Base-by-base conservation (phyloP, 768 basidiomycete species). In the Amanita pallidorosea region DNA sequence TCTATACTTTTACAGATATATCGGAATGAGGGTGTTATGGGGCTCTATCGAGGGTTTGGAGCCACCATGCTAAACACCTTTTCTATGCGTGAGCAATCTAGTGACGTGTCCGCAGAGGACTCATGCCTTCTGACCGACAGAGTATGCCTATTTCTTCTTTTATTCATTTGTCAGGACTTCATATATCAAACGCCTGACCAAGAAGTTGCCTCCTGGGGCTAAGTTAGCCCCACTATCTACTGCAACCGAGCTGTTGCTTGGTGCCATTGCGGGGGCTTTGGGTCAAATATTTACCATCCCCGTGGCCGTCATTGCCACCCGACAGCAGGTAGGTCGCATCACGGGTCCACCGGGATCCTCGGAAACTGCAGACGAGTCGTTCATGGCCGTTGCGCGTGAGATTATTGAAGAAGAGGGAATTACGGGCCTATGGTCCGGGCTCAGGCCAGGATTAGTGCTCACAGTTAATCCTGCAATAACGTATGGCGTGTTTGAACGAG, bases 111-210 rank as follows among this genome's bases (percentile, higher is more conserved):
- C 45, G 18, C 27, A 37, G 40, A 25, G 40, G 33, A 37, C 35
- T 18, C 49, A 55, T 53, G 47, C 58, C 56, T 4, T 18, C 29
- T 54, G 29, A 23, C 27, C 38, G 55, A 27, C 36, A 96, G 94
- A 96, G 80, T 97, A 94, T 62, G 95, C 96, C 22, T 99, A 99
- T 70, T 99, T 99, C 76, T 98, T 95, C 76, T 98, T 96, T 72
- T 97, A 98, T 65, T 88, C 93, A 18, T 74, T 92, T 65, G 86
- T 98, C 22, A 80, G 96, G 56, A 80, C 75, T 18, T 76, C 86
- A 4, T 93, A 93, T 67, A 79, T 87, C 58, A 83, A 80, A 60
- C 79, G 88, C 15, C 67, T 90, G 44, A 67, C 75, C 9, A 68
- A 73, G 17, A 78, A 73, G 49, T 71, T 80, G 2, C 78, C 83